Base-by-base conservation (phyloP, 305 asterid genomes). In the Fraxinus nigra region DNA sequence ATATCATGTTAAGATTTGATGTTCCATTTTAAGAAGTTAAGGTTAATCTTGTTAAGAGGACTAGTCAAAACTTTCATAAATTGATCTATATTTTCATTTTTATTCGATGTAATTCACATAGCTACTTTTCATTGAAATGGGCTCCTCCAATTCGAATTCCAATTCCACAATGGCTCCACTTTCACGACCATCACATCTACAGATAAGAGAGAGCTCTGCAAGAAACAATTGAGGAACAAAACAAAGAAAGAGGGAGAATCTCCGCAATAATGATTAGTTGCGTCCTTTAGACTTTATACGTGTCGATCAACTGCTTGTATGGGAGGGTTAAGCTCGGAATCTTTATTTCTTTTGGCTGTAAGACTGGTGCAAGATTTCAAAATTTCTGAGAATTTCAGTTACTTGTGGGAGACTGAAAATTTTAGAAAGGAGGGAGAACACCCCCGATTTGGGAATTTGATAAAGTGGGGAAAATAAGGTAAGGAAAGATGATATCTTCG, bases 401-500 rank as follows among this genome's bases (percentile, higher is more conserved):
- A 43, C 54, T 43, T 77, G 81, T 85, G 84, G 87, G 87, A n/a
- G 82, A 72, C 46, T 78, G 78, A 40, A 77, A 76, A 5, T 4
- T 75, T 75, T 82, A 34, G 38, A 0, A 34, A 34, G 38, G 8
- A 51, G 22, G 63, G 72, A 61, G 30, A 7, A 8, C 8, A 65
- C 0, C 10, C 11, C 33, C 10, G 79, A 85, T 7, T 54, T 76
- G 83, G 80, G 80, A 78, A 63, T 65, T 82, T 65, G 79, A 37
- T 63, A 84, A 48, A 80, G 75, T 75, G 61, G 73, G 67, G 9
- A 56, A 32, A 30, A 26, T n/a, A 18, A 59, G 30, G 79, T n/a
- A 81, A 48, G 59, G 35, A 65, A 28, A 26, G 80, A 91, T 88
- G 98, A 90, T 82, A 83, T 86, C 95, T 88, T 84, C 93, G 5